These are phyloP conservation scores for Backusella australiensis DNA, from an alignment of 192 early-diverging fungal species.

Conservation along the genomic window DNA sequence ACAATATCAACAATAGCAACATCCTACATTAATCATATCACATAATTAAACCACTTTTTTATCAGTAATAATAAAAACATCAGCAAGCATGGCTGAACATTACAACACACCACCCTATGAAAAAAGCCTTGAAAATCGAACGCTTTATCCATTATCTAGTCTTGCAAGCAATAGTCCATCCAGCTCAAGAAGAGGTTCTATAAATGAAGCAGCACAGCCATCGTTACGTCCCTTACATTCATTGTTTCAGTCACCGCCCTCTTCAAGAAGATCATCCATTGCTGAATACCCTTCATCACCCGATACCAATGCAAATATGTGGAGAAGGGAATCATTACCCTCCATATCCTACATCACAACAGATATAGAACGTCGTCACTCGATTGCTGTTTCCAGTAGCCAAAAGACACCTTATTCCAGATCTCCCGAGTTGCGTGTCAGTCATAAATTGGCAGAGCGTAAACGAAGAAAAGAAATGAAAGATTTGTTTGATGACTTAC, in stretches of 20 bases:
- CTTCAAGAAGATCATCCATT: slow-evolving; percentile 15
- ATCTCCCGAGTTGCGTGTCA: slow-evolving; percentile 72
- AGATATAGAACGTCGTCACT: slow-evolving; percentile 26
- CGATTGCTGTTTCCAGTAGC: slow-evolving; percentile 10
- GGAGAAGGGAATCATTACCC: slow-evolving; percentile 20
- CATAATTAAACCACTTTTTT: not conserved
- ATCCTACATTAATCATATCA: not conserved
- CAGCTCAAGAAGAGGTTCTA: slow-evolving; percentile 26
- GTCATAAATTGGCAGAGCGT: slow-evolving; percentile 84
- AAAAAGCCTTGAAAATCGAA: not conserved
- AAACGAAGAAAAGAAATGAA: slow-evolving; percentile 91
- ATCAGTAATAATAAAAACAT: not conserved
- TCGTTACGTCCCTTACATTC: slow-evolving; percentile 17
- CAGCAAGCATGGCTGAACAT: not conserved
- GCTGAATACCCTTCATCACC: slow-evolving; percentile 4
- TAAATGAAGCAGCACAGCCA: slow-evolving; percentile 13
- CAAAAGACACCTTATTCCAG: slow-evolving; percentile 56
- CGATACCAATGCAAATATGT: not conserved
- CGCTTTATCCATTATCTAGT: not conserved
- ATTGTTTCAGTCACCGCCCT: slow-evolving; percentile 25
- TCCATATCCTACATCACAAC: slow-evolving; percentile 17
- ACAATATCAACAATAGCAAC: not conserved
- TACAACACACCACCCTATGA: slow-evolving; percentile 3
- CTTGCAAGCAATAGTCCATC: not conserved
- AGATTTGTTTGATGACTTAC: slow-evolving; percentile 82